Evolutionary conservation across 768 basidiomycete species (phyloP), one percentile per base, ranked within the genome.

Genomic region (Amanita subjunquillea): DNA sequence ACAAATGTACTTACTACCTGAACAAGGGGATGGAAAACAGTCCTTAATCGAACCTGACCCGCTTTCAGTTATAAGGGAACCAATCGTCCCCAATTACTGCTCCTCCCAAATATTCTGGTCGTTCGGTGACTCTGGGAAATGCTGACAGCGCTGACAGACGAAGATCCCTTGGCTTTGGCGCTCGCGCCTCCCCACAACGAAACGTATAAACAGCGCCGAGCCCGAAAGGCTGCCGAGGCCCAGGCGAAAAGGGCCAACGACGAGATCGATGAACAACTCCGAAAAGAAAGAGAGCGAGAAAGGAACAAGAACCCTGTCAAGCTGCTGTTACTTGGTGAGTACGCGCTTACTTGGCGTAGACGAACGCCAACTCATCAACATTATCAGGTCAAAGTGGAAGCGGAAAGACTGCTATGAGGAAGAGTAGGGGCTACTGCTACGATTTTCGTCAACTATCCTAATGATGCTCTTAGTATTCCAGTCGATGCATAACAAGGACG

Each of bases 351-450:
- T 4, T 7, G 2, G 17, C 17, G 17, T 17, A 17, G 22, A 22
- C 20, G 37, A 22, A n/a, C 36, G 7, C 8, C 37, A n/a, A 20
- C 29, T n/a, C 25, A 17, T 50, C 17, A 36, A 13, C n/a, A 20
- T 9, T 10, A 8, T 9, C 53, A 75, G 77, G 78, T 15, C 84
- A 85, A 65, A 83, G 82, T 55, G 85, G 87, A 69, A 85, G 83
- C 60, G 87, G 83, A 30, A 90, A 90, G 65, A 86, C 85, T 0
- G 85, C 87, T 25, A 87, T 85, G 0, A 62, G 89, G 51, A 90
- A 90, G 67, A 89, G 86, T 87, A 58, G 29, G 51, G 48, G 51
- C 38, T 25, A 20, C 13, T 54, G 6, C 37, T 41, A 42, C 15
- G 36, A 29, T 42, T 27, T 56, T 42, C n/a, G 42, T 17, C 32